Evolutionary conservation across 352 stramenopile genomes (phyloP).

Genomic region (Globisporangium perplexum): DNA sequence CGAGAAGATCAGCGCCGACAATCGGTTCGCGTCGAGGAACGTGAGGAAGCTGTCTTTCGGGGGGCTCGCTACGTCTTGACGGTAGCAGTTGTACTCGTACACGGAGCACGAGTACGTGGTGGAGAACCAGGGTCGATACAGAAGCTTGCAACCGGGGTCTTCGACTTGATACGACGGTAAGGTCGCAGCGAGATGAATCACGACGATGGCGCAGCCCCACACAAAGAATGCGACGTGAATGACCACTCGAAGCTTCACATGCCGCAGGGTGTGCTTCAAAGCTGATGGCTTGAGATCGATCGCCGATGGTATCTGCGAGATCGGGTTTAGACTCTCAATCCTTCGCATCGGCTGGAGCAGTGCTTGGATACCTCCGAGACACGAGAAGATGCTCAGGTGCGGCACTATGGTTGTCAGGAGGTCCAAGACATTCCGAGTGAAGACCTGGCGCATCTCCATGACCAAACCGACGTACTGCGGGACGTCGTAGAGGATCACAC

Average conservation of each 20-base stretch:
- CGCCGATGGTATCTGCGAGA: too few species aligned
- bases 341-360: background rate
- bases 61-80: constrained; percentile 11
- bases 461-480: background rate
- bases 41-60: constrained; percentile 7
- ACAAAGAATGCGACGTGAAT: background rate
- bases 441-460: constrained; percentile 7
- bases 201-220: constrained; percentile 2
- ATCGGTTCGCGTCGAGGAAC: constrained; percentile 12
- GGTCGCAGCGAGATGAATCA: background rate
- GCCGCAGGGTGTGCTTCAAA: too few species aligned
- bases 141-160: constrained; percentile 12
- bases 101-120: constrained; percentile 19
- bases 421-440: background rate
- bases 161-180: background rate
- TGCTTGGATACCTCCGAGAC: constrained; percentile 1
- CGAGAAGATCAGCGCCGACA: constrained; percentile 19
- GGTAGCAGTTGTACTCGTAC: constrained; percentile 24
- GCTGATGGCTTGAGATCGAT: too few species aligned
- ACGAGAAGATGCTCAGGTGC: constrained; percentile 4
- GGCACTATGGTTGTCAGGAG: background rate
- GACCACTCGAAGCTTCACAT: background rate
- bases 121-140: constrained; percentile 21
- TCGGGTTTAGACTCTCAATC: too few species aligned
- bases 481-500: constrained; percentile 3